A percentile compares a stretch with the other conserved stretches of the same genome.
Conservation (phyloP, 208 protist species). For the Leptomonas seymouri region DNA sequence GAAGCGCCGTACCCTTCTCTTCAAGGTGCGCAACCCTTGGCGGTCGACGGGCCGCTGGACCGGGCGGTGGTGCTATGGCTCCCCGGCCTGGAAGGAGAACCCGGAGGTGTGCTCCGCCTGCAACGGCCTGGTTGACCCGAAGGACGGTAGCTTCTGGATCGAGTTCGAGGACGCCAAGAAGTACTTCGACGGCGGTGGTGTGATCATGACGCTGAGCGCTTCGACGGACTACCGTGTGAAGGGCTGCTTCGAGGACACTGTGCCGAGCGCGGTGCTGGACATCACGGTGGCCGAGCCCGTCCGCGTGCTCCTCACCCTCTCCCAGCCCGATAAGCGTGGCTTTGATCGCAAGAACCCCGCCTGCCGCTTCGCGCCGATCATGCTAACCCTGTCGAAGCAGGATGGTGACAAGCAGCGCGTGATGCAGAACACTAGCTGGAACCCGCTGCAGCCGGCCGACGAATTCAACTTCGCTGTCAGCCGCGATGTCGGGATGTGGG, state of each 20-base stretch:
- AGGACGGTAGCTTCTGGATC: conserved; percentile 55
- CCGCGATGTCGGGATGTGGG: conserved; percentile 60
- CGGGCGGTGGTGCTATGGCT: conserved; percentile 30
- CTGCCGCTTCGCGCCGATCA: conserved; percentile 49
- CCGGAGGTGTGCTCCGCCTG: conserved; percentile 23
- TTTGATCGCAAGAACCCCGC: conserved; percentile 21
- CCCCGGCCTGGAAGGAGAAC: conserved; percentile 23
- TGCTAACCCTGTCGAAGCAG: conserved; percentile 50
- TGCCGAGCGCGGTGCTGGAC: conserved; percentile 56
- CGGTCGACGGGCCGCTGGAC: conserved; percentile 19
- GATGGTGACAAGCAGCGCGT: conserved; percentile 29
- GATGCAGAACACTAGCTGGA: conserved; percentile 39
- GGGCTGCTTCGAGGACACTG: conserved; percentile 46
- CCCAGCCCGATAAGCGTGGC: conserved; percentile 78
- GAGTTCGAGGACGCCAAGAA: conserved; percentile 45
- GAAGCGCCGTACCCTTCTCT: conserved; percentile 18
- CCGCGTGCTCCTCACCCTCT: conserved; percentile 48
- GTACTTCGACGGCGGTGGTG: conserved; percentile 73
- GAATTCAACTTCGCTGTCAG: conserved; percentile 61
- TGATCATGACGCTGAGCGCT: conserved; percentile 29
- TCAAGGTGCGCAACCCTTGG: conserved; percentile 61
- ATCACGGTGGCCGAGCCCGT: conserved; percentile 43
- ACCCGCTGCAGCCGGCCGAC: conserved; percentile 34
- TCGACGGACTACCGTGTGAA: conserved; percentile 59
- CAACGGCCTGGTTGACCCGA: conserved; percentile 11